Base-by-base conservation (phyloP, 2,329 filamentous ascomycete species). In the Colletotrichum salicis region DNA sequence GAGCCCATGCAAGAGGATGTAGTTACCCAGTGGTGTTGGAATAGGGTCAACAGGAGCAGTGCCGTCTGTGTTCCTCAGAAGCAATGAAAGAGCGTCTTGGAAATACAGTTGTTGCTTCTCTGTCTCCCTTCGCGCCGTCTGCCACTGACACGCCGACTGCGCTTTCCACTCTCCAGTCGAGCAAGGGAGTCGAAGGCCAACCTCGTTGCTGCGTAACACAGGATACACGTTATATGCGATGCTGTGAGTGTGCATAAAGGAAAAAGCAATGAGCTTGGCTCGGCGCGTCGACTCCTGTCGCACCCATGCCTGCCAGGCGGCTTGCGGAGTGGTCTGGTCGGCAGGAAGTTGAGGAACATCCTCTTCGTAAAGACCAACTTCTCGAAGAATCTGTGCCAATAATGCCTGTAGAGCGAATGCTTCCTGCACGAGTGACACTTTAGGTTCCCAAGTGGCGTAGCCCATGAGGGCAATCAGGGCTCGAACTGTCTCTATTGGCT, bases 191-290 rank as follows among this genome's bases (percentile, higher is more conserved):
- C 81, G 70, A 1, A 83, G 76, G 6, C 77, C 75, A 0, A 83
- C 74, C 70, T 83, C 82, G 55, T 81, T 82, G 35, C 78, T 82
- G 1, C 80, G 77, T 6, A 83, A 73, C 0, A 79, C 78, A 0
- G 82, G 82, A 35, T 82, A 82, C 2, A 81, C 76, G 27, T 83
- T 80, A 70, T 83, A 83, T 2, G 81, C 81, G 8, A 83, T 78
- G 61, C 79, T 82, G 67, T 83, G 80, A 0, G 78, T 82, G 58
- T 83, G 80, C 4, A 82, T 75, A 62, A 83, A 83, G 0, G 80
- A 80, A 37, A 83, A 83, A 0, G 80, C 79, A 4, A 82, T 81
- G 2, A 83, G 76, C 56, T 82, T 83, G 0, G 81, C 75, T 6
- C 82, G 76, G 2, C 82, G 77, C 2, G 68, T 41, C 0, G 80